These are phyloP conservation scores for Peniophora sp. DNA, from an alignment of 1,284 basidiomycete species.

Conservation along the genomic window DNA sequence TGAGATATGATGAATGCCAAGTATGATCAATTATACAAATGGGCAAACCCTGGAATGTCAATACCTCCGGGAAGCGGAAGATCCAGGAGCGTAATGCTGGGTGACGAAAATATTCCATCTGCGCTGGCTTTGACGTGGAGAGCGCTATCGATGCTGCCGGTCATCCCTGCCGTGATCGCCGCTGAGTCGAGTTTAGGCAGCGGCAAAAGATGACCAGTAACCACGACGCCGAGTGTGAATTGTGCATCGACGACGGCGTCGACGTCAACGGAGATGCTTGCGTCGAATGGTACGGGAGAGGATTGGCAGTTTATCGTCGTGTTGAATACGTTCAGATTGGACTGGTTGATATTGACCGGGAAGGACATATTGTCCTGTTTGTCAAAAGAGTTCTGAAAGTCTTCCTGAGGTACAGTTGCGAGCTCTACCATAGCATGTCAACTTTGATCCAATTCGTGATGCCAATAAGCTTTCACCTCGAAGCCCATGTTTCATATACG, in stretches of 20 bases:
- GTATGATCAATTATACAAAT: not conserved
- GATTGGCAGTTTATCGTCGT: not conserved
- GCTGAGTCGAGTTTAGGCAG: not conserved
- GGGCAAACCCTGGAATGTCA: not conserved
- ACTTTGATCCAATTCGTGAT: not conserved
- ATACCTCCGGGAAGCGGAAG: not conserved
- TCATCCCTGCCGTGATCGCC: not conserved
- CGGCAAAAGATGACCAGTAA: not conserved
- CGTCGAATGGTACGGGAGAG: not conserved
- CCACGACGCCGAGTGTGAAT: not conserved
- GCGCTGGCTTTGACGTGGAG: not conserved
- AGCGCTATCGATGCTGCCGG: not conserved
- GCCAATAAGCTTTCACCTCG: not conserved
- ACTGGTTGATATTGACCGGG: constrained; percentile 24
- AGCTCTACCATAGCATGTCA: not conserved
- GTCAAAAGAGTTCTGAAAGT: constrained; percentile 9
- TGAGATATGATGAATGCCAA: not conserved
- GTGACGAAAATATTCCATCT: not conserved
- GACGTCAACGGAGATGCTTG: not conserved
- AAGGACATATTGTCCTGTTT: constrained; percentile 11
- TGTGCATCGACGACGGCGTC: not conserved
- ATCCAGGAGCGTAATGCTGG: not conserved
- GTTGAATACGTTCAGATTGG: constrained; percentile 24
- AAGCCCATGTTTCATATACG: not conserved
- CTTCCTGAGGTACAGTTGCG: not conserved